phyloP scores from a whole-genome alignment of 148 eudicot species.

The Persicaria maculosa region DNA sequence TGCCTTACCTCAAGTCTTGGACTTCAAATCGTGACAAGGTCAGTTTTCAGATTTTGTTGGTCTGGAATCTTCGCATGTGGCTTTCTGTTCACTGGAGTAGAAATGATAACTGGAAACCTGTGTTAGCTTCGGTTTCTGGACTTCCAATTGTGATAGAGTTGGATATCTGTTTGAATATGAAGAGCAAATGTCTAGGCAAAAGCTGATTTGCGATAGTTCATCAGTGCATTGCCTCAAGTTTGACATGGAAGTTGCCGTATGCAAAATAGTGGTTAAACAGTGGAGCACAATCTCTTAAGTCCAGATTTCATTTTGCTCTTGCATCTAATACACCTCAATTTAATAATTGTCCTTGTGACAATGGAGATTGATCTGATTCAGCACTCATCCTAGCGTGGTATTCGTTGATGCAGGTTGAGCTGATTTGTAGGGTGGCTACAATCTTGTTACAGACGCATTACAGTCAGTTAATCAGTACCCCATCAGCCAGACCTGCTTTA shows the following conservation, averaged over 20 bases:
- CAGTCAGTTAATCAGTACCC: slow-evolving; percentile 64
- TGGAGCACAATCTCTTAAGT: no score
- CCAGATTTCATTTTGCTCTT: no score
- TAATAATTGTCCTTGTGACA: no score
- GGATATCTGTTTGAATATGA: not conserved
- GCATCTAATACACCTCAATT: no score
- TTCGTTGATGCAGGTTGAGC: slow-evolving; percentile 61
- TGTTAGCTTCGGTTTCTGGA: no score
- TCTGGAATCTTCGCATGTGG: slow-evolving; percentile 25
- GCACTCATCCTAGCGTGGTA: not conserved
- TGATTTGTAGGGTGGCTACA: slow-evolving; percentile 67
- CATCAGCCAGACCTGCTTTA: slow-evolving; percentile 64
- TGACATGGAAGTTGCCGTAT: no score
- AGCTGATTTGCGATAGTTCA: no score
- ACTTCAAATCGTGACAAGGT: slow-evolving; percentile 69
- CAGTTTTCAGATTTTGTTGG: slow-evolving; percentile 7
- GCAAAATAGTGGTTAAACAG: no score
- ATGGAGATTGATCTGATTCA: not conserved
- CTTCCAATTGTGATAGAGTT: not conserved
- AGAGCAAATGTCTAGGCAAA: no score
- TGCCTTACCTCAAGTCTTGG: slow-evolving; percentile 78
- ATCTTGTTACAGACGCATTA: slow-evolving; percentile 69
- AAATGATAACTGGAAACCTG: not conserved
- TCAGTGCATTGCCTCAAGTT: no score
- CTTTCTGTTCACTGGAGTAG: not conserved